Conservation (phyloP, 768 basidiomycete genomes). For the Russula ochroleuca region DNA sequence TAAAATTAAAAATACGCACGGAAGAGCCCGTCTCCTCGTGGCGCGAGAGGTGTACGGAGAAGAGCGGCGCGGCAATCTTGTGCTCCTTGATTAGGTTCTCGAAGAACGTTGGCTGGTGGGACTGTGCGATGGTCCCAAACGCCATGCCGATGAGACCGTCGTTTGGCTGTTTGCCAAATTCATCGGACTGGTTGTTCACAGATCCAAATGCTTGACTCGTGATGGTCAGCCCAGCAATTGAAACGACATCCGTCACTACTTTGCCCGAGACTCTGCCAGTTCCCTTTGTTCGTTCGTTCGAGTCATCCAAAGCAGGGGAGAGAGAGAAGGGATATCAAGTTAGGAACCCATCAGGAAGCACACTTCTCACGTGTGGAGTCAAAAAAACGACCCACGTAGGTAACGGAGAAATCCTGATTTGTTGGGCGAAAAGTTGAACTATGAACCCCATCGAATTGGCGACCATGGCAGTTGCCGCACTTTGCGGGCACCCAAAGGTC, state of each 20-base stretch:
- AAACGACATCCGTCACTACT: slow-evolving; percentile 48
- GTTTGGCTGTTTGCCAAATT: slow-evolving; percentile 49
- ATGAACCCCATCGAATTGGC: slow-evolving; percentile 37
- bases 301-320: no score
- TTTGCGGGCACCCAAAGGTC: slow-evolving; percentile 56
- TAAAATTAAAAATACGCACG: slow-evolving; percentile 31
- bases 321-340: neutral
- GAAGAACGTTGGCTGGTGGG: slow-evolving; percentile 51
- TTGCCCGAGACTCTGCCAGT: slow-evolving; percentile 49
- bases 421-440: slow-evolving; percentile 43
- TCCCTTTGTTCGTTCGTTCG: slow-evolving; percentile 42
- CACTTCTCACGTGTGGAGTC: neutral
- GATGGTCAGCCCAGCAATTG: slow-evolving; percentile 44
- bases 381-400: slow-evolving; percentile 41
- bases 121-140: slow-evolving; percentile 52
- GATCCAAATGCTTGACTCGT: slow-evolving; percentile 54
- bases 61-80: slow-evolving; percentile 44
- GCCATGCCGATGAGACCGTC: slow-evolving; percentile 60
- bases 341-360: neutral
- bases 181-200: slow-evolving; percentile 43
- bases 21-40: slow-evolving; percentile 43
- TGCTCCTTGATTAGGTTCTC: slow-evolving; percentile 52
- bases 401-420: slow-evolving; percentile 36
- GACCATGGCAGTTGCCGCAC: slow-evolving; percentile 40
- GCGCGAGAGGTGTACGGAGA: slow-evolving; percentile 57